A percentile compares a stretch with the other conserved stretches of the same genome.
These are phyloP conservation scores for Dalbergia oliveri DNA, from an alignment of 306 rosid genomes.

Conservation along the genomic window DNA sequence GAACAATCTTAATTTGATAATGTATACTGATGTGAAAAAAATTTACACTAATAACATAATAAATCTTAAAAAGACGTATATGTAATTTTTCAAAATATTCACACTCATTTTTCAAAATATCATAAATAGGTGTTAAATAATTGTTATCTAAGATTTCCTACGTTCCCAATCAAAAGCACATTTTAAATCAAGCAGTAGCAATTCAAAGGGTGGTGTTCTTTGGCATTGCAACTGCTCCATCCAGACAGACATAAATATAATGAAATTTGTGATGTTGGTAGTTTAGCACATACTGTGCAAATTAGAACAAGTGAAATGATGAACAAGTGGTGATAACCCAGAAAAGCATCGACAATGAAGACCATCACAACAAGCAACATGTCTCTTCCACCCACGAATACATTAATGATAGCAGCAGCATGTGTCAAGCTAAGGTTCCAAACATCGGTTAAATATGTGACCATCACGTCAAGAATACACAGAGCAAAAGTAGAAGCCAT, in stretches of 20 bases:
- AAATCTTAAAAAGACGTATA: no score
- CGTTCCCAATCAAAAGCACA: background rate
- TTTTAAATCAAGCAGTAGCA: no score
- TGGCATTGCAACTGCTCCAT: no score
- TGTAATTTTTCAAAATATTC: no score
- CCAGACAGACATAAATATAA: background rate
- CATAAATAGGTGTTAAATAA: no score
- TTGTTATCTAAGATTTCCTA: background rate
- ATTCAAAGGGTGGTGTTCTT: no score
- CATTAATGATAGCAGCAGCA: conserved; percentile 21
- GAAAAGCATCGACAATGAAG: conserved; percentile 13
- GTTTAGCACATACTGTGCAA: conserved; percentile 9
- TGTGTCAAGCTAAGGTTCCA: conserved; percentile 34
- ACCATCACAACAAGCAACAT: conserved; percentile 9
- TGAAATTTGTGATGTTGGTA: background rate
- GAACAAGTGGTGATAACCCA: background rate
- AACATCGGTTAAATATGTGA: conserved; percentile 21
- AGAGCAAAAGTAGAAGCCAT: background rate
- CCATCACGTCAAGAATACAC: conserved; percentile 28
- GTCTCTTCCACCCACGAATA: conserved; percentile 6
- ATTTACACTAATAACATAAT: no score
- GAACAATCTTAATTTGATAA: no score
- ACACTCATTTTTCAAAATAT: no score
- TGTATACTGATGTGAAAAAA: no score
- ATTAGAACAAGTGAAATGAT: background rate